Conservation (phyloP, 1,139 yeast genomes). For the Geotrichum histeridarum region DNA sequence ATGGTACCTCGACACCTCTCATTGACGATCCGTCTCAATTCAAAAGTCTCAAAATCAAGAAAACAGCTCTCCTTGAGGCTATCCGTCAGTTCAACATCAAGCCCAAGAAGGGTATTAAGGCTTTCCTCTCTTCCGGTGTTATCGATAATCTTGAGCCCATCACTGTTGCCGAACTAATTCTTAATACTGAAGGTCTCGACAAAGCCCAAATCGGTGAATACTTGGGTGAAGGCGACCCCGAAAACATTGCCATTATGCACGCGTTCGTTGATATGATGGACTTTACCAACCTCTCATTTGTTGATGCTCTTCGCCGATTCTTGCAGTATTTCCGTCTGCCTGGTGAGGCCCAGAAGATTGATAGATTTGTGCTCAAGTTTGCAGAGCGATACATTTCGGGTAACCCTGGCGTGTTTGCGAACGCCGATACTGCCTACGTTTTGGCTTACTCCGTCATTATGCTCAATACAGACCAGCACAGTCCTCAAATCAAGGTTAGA, state of each 20-base stretch:
- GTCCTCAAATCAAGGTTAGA: conserved; percentile 74
- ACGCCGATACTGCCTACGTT: conserved; percentile 91
- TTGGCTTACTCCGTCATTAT: conserved; percentile 87
- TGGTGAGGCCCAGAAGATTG: conserved; percentile 97
- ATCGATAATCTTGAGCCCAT: conserved; percentile 52
- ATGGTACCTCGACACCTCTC: conserved; percentile 19
- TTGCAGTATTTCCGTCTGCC: conserved; percentile 89
- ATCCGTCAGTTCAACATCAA: conserved; percentile 42
- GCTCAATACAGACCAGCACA: conserved; percentile 91
- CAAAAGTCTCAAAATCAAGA: conserved; percentile 76
- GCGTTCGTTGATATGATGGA: conserved; percentile 88
- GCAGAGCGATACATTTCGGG: conserved; percentile 89
- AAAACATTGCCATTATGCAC: conserved; percentile 80
- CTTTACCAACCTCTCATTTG: conserved; percentile 62
- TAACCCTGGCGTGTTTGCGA: conserved; percentile 80
- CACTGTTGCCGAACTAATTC: conserved; percentile 68
- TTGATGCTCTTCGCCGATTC: conserved; percentile 78
- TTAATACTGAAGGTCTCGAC: conserved; percentile 76
- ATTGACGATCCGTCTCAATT: conserved; percentile 77
- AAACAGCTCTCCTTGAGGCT: conserved; percentile 65
- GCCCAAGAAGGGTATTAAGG: conserved; percentile 73
- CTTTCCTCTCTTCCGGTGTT: conserved; percentile 59
- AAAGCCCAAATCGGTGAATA: conserved; percentile 84
- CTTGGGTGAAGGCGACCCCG: conserved; percentile 83
- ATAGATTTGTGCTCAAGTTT: conserved; percentile 91